Base-by-base conservation (phyloP, 495 filamentous ascomycete genomes). In the Extremus antarcticus region DNA sequence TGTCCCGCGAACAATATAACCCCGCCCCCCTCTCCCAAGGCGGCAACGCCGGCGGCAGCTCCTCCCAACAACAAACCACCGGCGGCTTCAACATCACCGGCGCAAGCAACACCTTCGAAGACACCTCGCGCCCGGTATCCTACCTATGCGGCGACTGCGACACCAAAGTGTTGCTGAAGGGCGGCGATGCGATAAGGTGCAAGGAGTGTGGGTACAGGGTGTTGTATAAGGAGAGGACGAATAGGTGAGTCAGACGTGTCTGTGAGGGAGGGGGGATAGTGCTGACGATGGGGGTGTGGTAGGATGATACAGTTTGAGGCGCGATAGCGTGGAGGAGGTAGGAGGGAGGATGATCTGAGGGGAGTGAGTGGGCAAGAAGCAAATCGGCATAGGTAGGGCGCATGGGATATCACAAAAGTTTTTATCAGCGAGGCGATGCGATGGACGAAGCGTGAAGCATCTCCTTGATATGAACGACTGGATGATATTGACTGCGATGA, bases 251-350 rank as follows among this genome's bases (percentile, higher is more conserved):
- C 57, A 20, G 20, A 32, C 11, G 2, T 52, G 22, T 20, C 41
- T 53, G 39, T 19, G 47, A 29, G 46, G 47, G 47, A 55, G 39
- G 47, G 38, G 51, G 50, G 54, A 9, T 11, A n/a, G 9, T 25
- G 15, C n/a, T n/a, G n/a, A n/a, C n/a, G n/a, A n/a, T 59, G 11
- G 25, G 41, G 25, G 43, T 17, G 43, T 32, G 54, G 77, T 77
- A 81, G 82, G 56, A 97, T 98, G 90, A 90, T 98, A 32, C 92
- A 98, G 71, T 98, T 98, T 64, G 90, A 98, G 73, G 94, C 94
- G 48, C 82, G 91, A 63, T 96, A 59, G 45, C 19, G 47, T 24
- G 32, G 29, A 22, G 21, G 51, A n/a, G 43, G 10, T 39, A 53
- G 3, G 41, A 35, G 21, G 23, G 22, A 35, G 47, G n/a, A 20